A percentile compares a stretch with the other conserved stretches of the same genome.
phyloP scores from a whole-genome alignment of 768 basidiomycete genomes.

The Calocera cornea region DNA sequence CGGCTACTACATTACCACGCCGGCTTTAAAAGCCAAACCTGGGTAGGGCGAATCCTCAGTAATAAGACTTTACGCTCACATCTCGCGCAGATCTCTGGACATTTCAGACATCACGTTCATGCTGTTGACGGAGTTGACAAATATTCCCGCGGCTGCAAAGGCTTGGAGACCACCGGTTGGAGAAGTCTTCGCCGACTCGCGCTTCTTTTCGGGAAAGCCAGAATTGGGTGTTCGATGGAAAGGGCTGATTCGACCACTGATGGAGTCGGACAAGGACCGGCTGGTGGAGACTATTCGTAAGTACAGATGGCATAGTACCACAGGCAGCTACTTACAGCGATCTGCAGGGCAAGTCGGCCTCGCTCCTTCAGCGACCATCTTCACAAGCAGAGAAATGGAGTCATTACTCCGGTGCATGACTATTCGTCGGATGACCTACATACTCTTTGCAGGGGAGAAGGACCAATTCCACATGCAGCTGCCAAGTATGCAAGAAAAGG shows the following conservation, averaged over 20 bases:
- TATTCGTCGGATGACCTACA: constrained; percentile 73
- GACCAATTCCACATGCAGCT: constrained; percentile 83
- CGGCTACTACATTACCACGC: constrained; percentile 67
- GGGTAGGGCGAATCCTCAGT: constrained; percentile 33
- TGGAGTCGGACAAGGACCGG: constrained; percentile 76
- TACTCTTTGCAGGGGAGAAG: constrained; percentile 75
- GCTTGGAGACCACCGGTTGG: constrained; percentile 69
- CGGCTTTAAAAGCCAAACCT: constrained; percentile 62
- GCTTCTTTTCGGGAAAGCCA: constrained; percentile 67
- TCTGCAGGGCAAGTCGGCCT: constrained; percentile 39
- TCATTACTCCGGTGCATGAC: constrained; percentile 76
- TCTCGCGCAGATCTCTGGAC: constrained; percentile 46
- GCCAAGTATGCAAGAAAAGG: constrained; percentile 89
- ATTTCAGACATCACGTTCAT: constrained; percentile 52
- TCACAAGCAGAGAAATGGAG: constrained; percentile 89
- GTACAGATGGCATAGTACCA: constrained; percentile 13
- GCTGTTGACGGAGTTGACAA: constrained; percentile 66
- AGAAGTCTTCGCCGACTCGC: constrained; percentile 72
- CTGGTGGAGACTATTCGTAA: constrained; percentile 74
- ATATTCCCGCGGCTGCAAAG: constrained; percentile 61
- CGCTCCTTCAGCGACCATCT: constrained; percentile 86
- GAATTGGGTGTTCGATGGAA: constrained; percentile 52
- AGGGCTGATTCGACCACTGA: constrained; percentile 60
- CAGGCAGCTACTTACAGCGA: background rate
- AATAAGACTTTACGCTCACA: background rate